These are phyloP conservation scores for Vaccinium corymbosum DNA, from an alignment of 148 eudicot species.

Conservation along the genomic window DNA sequence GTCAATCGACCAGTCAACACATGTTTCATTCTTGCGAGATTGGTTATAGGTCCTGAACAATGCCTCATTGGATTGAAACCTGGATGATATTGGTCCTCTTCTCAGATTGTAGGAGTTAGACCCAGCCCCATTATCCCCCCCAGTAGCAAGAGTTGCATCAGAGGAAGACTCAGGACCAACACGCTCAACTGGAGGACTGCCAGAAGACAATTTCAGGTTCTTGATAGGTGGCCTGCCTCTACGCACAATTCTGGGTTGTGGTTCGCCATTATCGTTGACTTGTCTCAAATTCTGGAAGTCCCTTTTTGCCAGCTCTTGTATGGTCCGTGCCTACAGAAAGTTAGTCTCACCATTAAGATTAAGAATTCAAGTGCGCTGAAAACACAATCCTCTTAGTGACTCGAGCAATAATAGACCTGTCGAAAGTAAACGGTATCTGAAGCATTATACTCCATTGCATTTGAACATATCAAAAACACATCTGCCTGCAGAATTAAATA, in stretches of 20 bases:
- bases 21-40: conserved; percentile 49
- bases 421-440: conserved; percentile 72
- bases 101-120: conserved; percentile 60
- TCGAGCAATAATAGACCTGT: conserved; percentile 36
- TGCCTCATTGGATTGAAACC: conserved; percentile 45
- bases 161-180: conserved; percentile 45
- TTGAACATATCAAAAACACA: conserved; percentile 63
- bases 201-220: conserved; percentile 45
- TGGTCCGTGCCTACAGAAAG: conserved; percentile 60
- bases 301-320: conserved; percentile 71
- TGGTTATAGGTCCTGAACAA: conserved; percentile 33
- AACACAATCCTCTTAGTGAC: neutral
- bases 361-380: neutral
- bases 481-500: conserved; percentile 62
- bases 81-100: conserved; percentile 50
- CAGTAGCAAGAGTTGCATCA: conserved; percentile 53
- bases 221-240: conserved; percentile 89
- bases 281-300: conserved; percentile 73
- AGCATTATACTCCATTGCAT: conserved; percentile 88
- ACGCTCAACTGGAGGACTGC: conserved; percentile 51
- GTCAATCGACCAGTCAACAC: conserved; percentile 33
- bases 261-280: conserved; percentile 61
- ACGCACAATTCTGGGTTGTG: conserved; percentile 61
- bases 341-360: neutral
- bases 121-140: conserved; percentile 43